Base-by-base conservation (phyloP, 352 stramenopile genomes). In the Phytophthora litchii region DNA sequence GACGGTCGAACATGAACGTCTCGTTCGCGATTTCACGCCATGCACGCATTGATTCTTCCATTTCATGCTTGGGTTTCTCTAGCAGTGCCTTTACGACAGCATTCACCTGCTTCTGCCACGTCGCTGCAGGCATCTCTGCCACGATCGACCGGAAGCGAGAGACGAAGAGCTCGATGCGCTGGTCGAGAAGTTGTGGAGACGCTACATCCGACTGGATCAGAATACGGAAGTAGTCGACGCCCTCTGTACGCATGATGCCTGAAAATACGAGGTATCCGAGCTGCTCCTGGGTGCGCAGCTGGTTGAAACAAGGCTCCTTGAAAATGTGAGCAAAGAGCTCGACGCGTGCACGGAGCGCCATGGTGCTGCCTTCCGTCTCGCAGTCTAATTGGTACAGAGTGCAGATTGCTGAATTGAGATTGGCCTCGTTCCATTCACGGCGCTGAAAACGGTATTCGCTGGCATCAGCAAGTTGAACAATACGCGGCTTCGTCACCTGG, bases 281-380 rank as follows among this genome's bases (percentile, higher is more conserved):
- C 62, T 97, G 91, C 64, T 98, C 89, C 61, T 95, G 80, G 8
- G 92, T 97, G n/a, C 92, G 86, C n/a, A 98, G 75, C 49, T 96
- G 83, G 67, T 97, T 91, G 70, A 97, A 98, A 55, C 81, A 93
- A 10, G 88, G 89, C 59, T 97, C 91, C 60, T 95, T 92, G 13
- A 92, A 74, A 11, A 97, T 70, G 49, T 96, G 88, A n/a, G 83
- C 80, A 46, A 97, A 80, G 10, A 98, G 76, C 45, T 90, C 74
- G 21, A 91, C 67, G 13, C 71, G 68, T 17, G 82, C 83, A 40
- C 76, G 70, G 1, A 75, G 56, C 23, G 45, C 44, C n/a, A 86
- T 44, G 0, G 70, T 74, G 31, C 86, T 82, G 3, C 57, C 55
- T 38, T 78, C 70, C 9, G 64, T 68, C 35, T 94, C 83, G 5